phyloP scores from a whole-genome alignment of 352 stramenopile species.

The Globisporangium paroecandrum region DNA sequence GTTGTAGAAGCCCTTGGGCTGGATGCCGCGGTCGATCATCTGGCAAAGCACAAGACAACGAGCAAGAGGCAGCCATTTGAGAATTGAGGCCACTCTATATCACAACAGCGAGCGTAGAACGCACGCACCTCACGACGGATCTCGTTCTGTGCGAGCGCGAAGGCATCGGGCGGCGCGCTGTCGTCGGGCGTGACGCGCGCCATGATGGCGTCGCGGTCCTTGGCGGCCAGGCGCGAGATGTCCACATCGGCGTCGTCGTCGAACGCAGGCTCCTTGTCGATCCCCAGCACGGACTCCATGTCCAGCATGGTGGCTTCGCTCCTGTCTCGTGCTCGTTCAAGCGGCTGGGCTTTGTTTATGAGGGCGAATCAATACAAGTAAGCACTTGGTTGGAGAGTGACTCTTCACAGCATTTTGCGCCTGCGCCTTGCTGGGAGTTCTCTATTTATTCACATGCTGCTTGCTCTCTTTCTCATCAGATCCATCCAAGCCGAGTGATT shows the following conservation, averaged over 20 bases:
- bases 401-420: no score
- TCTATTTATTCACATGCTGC: no score
- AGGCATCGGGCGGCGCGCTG: slow-evolving; percentile 60
- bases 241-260: slow-evolving; percentile 77
- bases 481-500: no score
- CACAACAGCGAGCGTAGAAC: background rate
- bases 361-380: no score
- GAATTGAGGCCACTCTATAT: background rate
- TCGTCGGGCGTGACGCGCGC: slow-evolving; percentile 64
- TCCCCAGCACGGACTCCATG: slow-evolving; percentile 30
- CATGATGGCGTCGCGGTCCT: slow-evolving; percentile 71
- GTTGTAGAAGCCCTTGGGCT: slow-evolving; percentile 84
- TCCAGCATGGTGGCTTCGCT: slow-evolving; percentile 23
- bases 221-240: slow-evolving; percentile 44
- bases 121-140: slow-evolving; percentile 63
- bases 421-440: no score
- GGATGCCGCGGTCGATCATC: slow-evolving; percentile 82
- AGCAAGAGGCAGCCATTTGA: background rate
- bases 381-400: no score
- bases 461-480: no score
- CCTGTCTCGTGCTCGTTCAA: no score
- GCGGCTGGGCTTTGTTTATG: no score
- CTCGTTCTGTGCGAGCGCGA: slow-evolving; percentile 75
- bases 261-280: slow-evolving; percentile 36
- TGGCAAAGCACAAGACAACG: slow-evolving; percentile 8